Base-by-base conservation (phyloP, 106 monocot species). In the Dioscorea dumetorum region DNA sequence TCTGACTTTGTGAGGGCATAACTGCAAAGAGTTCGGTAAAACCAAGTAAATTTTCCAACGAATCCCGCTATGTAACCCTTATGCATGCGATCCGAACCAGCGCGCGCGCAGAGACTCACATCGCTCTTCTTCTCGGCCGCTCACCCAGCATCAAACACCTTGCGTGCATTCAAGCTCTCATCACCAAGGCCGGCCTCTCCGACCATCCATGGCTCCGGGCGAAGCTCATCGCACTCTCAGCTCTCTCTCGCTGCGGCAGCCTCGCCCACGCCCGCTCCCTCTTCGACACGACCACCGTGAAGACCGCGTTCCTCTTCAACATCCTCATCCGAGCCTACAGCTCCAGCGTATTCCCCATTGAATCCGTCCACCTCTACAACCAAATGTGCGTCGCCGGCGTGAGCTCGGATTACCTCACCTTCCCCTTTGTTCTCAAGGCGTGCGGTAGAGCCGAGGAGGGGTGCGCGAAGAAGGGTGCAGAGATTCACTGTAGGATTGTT, bases 371-470 rank as follows among this genome's bases (percentile, higher is more conserved):
- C 64, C 63, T 88, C 70, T 88, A 79, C 79, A 84, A 88, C 78
- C 67, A 22, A 31, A 79, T 81, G 79, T 76, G 62, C 67, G 71
- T 49, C 49, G 53, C 53, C 13, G 11, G 8, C 71, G 17, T 82
- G 64, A 22, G 62, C 57, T 5, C 73, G 24, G 60, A 64, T 32
- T 50, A 62, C 48, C 57, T 79, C 70, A 79, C 88, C 41, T 72
- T 69, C 71, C 84, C 84, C 10, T 79, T 84, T 62, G 70, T 78
- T 17, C 84, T 88, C 72, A 78, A 79, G 50, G 78, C 88, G 15
- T 73, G 76, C 41, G 79, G 63, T 50, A 74, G 80, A 11, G 63
- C 74, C 14, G 48, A 49, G 33, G n/a, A 24, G 19, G 17, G 11
- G 1, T 16, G 62, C 51, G 57, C 67, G 16, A 33, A 58, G 0